These are phyloP conservation scores for Ophiostoma piceae DNA, from an alignment of 2,329 filamentous ascomycete species.

Conservation along the genomic window DNA sequence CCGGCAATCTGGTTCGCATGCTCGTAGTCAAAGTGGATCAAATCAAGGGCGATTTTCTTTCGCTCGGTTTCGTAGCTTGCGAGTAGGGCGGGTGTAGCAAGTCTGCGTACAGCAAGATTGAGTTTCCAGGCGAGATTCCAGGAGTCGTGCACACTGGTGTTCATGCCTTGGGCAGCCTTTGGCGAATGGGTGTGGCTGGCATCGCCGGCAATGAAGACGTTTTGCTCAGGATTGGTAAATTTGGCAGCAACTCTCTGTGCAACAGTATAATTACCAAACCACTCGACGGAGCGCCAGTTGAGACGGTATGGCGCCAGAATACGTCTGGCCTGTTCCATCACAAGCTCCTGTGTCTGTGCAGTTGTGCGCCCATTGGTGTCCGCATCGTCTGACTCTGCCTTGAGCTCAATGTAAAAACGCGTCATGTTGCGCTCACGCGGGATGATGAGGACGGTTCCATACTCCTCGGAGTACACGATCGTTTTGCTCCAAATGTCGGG, in stretches of 20 bases:
- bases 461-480: slow-evolving; percentile 59
- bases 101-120: slow-evolving; percentile 49
- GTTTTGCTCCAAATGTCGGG: slow-evolving; percentile 72
- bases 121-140: slow-evolving; percentile 60
- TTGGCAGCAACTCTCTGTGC: slow-evolving; percentile 64
- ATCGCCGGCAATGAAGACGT: slow-evolving; percentile 58
- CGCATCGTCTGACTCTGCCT: slow-evolving; percentile 34
- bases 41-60: slow-evolving; percentile 54
- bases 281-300: slow-evolving; percentile 55
- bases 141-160: slow-evolving; percentile 55
- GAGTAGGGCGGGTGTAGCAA: slow-evolving; percentile 50
- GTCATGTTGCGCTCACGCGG: slow-evolving; percentile 69
- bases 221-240: slow-evolving; percentile 57
- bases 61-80: slow-evolving; percentile 59
- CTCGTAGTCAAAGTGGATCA: slow-evolving; percentile 53
- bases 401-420: slow-evolving; percentile 56
- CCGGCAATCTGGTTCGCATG: slow-evolving; percentile 43
- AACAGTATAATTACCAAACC: slow-evolving; percentile 68
- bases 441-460: slow-evolving; percentile 65
- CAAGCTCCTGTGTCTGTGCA: slow-evolving; percentile 51
- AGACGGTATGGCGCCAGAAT: slow-evolving; percentile 55
- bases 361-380: background rate
- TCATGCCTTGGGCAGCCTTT: slow-evolving; percentile 61
- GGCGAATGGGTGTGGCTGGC: slow-evolving; percentile 62
- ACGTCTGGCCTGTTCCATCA: slow-evolving; percentile 57